phyloP scores from a whole-genome alignment of 768 basidiomycete species.

The Lepiota brunneoincarnata region DNA sequence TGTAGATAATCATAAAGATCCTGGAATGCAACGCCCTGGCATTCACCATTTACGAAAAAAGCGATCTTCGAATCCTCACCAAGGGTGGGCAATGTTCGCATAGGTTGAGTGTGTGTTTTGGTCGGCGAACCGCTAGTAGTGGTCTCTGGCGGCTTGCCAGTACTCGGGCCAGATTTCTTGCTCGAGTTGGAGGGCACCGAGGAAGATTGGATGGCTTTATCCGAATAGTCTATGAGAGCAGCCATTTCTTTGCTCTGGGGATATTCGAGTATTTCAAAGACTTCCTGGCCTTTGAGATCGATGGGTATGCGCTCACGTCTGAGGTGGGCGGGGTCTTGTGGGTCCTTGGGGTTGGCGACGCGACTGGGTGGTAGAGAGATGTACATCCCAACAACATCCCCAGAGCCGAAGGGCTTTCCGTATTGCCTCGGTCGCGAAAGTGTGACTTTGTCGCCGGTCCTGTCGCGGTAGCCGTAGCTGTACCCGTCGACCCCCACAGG shows the following conservation, averaged over 20 bases:
- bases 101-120: slow-evolving; percentile 37
- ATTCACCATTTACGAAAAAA: slow-evolving; percentile 92
- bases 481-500: slow-evolving; percentile 95
- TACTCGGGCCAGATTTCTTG: slow-evolving; percentile 56
- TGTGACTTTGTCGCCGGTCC: slow-evolving; percentile 87
- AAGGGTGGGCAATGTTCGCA: slow-evolving; percentile 70
- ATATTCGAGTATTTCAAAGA: slow-evolving; percentile 94
- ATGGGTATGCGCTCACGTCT: slow-evolving; percentile 91
- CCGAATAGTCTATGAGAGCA: slow-evolving; percentile 75
- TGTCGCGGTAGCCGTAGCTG: slow-evolving; percentile 89
- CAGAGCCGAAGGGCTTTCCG: slow-evolving; percentile 68
- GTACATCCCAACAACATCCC: slow-evolving; percentile 92
- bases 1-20: slow-evolving; percentile 91
- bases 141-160: slow-evolving; percentile 68
- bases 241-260: slow-evolving; percentile 89
- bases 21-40: slow-evolving; percentile 78
- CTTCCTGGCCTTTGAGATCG: slow-evolving; percentile 94
- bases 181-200: slow-evolving; percentile 53
- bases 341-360: slow-evolving; percentile 56
- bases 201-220: slow-evolving; percentile 52
- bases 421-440: slow-evolving; percentile 81
- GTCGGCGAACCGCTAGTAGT: slow-evolving; percentile 27
- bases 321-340: slow-evolving; percentile 77
- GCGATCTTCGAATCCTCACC: slow-evolving; percentile 64
- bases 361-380: slow-evolving; percentile 79